These are phyloP conservation scores for Pestalotiopsis sp. DNA, from an alignment of 2,329 filamentous ascomycete species.

Conservation along the genomic window DNA sequence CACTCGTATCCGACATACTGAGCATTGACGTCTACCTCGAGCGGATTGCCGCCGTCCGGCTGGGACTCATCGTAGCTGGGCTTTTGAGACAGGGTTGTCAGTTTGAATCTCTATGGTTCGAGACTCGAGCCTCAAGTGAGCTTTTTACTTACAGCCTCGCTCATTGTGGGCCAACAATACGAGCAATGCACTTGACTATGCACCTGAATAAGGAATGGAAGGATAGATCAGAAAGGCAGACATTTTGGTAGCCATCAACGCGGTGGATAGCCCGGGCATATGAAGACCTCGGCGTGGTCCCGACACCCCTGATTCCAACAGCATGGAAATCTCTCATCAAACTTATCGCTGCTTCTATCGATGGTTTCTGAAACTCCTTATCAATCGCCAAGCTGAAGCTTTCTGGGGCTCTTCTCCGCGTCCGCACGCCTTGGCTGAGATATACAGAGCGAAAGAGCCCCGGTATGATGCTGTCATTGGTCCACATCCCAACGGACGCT, in stretches of 20 bases:
- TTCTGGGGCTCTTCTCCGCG: neutral
- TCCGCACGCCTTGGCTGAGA: neutral
- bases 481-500: neutral
- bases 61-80: slow-evolving; percentile 22
- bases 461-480: neutral
- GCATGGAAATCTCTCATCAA: neutral
- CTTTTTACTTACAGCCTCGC: slow-evolving; percentile 7
- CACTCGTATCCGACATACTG: slow-evolving; percentile 62
- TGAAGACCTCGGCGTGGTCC: neutral
- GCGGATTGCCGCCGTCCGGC: slow-evolving; percentile 27
- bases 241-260: neutral
- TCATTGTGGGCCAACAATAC: neutral
- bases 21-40: slow-evolving; percentile 35
- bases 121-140: neutral
- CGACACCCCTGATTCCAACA: neutral
- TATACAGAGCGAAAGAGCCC: neutral
- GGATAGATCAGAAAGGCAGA: neutral
- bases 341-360: neutral
- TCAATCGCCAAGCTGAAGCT: neutral
- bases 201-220: neutral
- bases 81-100: neutral
- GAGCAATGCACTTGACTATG: neutral
- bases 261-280: neutral
- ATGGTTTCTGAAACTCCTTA: neutral
- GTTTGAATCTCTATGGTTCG: neutral